Conservation (phyloP, 1,139 yeast species). For the Geotrichum restrictum region DNA sequence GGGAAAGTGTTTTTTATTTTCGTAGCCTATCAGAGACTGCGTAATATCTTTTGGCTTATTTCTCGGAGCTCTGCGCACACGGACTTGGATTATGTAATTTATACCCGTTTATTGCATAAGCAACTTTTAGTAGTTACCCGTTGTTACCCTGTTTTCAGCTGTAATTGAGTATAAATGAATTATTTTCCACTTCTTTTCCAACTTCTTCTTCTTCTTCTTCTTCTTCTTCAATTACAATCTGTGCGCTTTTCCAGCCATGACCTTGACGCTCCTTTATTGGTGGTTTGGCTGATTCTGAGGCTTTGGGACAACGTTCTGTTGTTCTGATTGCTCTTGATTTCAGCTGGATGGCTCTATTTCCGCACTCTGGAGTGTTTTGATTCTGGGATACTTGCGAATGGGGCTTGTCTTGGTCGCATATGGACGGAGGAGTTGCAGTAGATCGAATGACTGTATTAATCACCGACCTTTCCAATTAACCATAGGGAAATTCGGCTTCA, state of each 20-base stretch:
- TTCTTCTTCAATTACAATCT: conserved; percentile 13
- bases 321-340: neutral
- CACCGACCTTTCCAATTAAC: conserved; percentile 12
- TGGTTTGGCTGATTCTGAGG: neutral
- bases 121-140: too few relatives aligned
- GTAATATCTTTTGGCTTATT: too few relatives aligned
- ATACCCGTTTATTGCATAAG: too few relatives aligned
- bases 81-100: too few relatives aligned
- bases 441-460: conserved; percentile 16
- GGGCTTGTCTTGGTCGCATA: conserved; percentile 4
- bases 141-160: too few relatives aligned
- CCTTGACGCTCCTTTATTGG: conserved; percentile 1
- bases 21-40: too few relatives aligned
- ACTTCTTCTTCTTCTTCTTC: neutral
- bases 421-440: conserved; percentile 5
- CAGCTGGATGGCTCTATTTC: conserved; percentile 3
- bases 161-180: too few relatives aligned
- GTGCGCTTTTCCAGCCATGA: conserved; percentile 7
- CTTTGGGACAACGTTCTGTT: conserved; percentile 3
- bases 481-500: conserved; percentile 17
- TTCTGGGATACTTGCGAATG: conserved; percentile 1
- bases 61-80: too few relatives aligned
- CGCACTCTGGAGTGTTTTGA: neutral
- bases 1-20: neutral
- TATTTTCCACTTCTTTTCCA: neutral